phyloP scores from a whole-genome alignment of 2,329 filamentous ascomycete species.

The Alternaria incomplexa region DNA sequence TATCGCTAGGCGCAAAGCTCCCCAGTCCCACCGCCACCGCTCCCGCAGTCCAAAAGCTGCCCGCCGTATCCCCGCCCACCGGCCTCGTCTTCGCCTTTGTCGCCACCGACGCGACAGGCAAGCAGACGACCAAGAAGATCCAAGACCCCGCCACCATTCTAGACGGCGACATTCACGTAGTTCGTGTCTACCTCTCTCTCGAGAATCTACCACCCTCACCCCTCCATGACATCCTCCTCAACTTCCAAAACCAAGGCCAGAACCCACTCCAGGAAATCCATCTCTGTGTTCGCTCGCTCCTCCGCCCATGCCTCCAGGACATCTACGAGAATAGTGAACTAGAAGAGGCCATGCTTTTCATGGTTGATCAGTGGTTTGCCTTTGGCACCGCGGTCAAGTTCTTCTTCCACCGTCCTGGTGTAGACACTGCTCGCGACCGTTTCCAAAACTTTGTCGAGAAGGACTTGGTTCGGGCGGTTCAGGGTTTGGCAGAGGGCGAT shows the following conservation, averaged over 20 bases:
- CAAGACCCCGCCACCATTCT: not conserved
- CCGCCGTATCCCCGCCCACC: not conserved
- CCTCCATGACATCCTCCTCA: not conserved
- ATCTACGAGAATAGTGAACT: not conserved
- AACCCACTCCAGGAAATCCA: not conserved
- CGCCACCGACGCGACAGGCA: not conserved
- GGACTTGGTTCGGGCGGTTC: not conserved
- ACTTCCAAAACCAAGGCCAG: not conserved
- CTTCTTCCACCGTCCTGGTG: not conserved
- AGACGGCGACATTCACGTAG: not conserved
- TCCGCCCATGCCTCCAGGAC: slow-evolving; percentile 5
- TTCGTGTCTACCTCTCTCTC: slow-evolving; percentile 1
- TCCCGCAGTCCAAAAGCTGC: not conserved
- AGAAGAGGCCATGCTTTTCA: not conserved
- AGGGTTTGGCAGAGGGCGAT: not conserved
- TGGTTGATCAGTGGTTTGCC: not conserved
- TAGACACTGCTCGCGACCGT: not conserved
- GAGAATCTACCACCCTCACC: not conserved
- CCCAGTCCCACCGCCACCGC: not conserved
- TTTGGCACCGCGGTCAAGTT: slow-evolving; percentile 4
- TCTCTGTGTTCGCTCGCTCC: slow-evolving; percentile 5
- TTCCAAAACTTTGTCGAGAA: slow-evolving; percentile 3
- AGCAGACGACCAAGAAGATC: not conserved
- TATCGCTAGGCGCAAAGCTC: not conserved
- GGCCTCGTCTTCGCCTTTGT: not conserved